Percentiles rank a stretch among this genome's conserved stretches.
These are phyloP conservation scores for Cutaneotrichosporon arboriforme DNA, from an alignment of 1,284 basidiomycete species.

Conservation along the genomic window DNA sequence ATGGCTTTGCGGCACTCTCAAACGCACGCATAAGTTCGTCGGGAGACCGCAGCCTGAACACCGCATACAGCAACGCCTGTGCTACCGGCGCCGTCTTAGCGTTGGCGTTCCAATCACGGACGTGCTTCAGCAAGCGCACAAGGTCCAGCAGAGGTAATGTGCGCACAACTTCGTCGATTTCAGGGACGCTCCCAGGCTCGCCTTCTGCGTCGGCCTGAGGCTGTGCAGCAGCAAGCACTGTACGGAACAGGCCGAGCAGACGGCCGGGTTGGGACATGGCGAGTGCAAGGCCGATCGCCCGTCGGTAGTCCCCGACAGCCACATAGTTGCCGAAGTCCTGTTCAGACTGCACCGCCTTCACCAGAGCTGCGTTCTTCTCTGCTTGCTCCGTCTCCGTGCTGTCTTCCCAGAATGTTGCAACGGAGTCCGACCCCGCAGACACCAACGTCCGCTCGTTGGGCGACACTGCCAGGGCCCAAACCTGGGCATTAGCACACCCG, in stretches of 20 bases:
- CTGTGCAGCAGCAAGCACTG: constrained; percentile 47
- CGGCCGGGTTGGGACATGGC: constrained; percentile 90
- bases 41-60: constrained; percentile 68
- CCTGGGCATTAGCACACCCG: constrained; percentile 45
- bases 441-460: constrained; percentile 72
- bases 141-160: constrained; percentile 68
- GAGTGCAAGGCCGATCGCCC: constrained; percentile 84
- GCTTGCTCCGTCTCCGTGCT: constrained; percentile 68
- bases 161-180: constrained; percentile 76
- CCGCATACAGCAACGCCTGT: constrained; percentile 74
- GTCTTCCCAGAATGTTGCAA: constrained; percentile 91
- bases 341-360: constrained; percentile 72
- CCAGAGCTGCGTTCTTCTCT: constrained; percentile 65
- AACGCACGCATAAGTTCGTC: constrained; percentile 73
- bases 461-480: constrained; percentile 85
- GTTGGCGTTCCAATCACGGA: constrained; percentile 90
- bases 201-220: constrained; percentile 3
- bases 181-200: constrained; percentile 19
- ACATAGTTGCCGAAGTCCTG: constrained; percentile 93
- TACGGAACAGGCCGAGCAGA: constrained; percentile 72
- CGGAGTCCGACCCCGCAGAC: constrained; percentile 89
- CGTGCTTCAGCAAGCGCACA: constrained; percentile 71
- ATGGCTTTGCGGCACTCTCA: constrained; percentile 28
- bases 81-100: constrained; percentile 80
- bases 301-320: constrained; percentile 78